A percentile compares a stretch with the other conserved stretches of the same genome.
These are phyloP conservation scores for Chalciporus chontae DNA, from an alignment of 768 basidiomycete species.

Conservation along the genomic window DNA sequence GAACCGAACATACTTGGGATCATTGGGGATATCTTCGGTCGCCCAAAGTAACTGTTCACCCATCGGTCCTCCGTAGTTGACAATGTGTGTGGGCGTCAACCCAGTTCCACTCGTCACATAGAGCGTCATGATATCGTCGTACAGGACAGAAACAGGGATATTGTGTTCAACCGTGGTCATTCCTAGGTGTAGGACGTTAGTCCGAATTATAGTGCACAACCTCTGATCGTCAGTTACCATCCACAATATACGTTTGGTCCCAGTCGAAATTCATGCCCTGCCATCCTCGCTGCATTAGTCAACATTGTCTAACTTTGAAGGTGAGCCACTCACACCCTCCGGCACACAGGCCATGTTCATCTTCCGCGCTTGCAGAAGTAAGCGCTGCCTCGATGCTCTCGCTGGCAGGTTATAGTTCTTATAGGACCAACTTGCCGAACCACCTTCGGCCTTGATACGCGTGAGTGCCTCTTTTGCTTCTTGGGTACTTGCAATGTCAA, in stretches of 20 bases:
- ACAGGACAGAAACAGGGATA: conserved; percentile 60
- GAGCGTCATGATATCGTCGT: conserved; percentile 62
- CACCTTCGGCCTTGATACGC: conserved; percentile 71
- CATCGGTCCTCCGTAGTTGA: conserved; percentile 70
- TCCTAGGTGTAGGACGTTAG: conserved; percentile 35
- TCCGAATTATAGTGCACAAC: background rate
- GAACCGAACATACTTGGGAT: conserved; percentile 51
- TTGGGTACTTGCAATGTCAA: conserved; percentile 56
- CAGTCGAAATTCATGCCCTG: conserved; percentile 76
- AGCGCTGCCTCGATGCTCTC: conserved; percentile 63
- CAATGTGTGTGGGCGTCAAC: conserved; percentile 70
- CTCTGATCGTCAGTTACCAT: conserved; percentile 44
- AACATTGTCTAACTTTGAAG: background rate
- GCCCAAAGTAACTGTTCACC: conserved; percentile 75
- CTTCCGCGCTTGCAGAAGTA: conserved; percentile 58
- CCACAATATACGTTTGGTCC: conserved; percentile 77
- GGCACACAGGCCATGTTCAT: conserved; percentile 70
- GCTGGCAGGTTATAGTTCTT: conserved; percentile 76
- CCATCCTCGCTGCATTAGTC: background rate
- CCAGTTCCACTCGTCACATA: conserved; percentile 68
- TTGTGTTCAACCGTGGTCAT: conserved; percentile 78
- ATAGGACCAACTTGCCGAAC: conserved; percentile 66
- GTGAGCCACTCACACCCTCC: conserved; percentile 48
- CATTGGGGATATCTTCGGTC: conserved; percentile 57
- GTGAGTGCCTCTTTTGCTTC: conserved; percentile 65